Percentiles rank a stretch among this genome's conserved stretches.
Evolutionary conservation across 2,329 filamentous ascomycete genomes (phyloP).

Genomic region (Microascus cirrosus): DNA sequence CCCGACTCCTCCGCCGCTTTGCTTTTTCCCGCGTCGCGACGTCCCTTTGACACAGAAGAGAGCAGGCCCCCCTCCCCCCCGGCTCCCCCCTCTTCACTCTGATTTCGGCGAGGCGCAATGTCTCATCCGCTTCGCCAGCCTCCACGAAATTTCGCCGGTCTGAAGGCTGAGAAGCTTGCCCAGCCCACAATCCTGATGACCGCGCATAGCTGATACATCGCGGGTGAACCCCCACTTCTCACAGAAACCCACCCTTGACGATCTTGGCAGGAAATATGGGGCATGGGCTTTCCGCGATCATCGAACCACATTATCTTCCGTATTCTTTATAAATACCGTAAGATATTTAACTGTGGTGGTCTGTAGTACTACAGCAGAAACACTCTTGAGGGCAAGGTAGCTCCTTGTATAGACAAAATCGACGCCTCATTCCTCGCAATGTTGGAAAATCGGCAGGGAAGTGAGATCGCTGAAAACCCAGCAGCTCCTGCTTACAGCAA

Average conservation of each 20-base stretch:
- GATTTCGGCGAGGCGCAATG: background rate
- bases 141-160: background rate
- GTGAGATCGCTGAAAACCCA: background rate
- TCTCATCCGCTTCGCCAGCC: background rate
- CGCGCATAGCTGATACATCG: background rate
- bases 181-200: background rate
- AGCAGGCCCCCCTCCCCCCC: too few relatives aligned
- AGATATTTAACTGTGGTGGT: too few relatives aligned
- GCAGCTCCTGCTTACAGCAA: background rate
- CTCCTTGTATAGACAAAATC: background rate
- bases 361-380: too few relatives aligned
- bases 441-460: background rate
- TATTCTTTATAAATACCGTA: too few relatives aligned
- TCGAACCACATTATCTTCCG: too few relatives aligned
- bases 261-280: too few relatives aligned
- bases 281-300: too few relatives aligned
- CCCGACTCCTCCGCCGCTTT: background rate
- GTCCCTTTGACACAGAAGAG: background rate
- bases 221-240: background rate
- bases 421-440: background rate
- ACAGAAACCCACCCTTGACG: background rate
- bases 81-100: background rate
- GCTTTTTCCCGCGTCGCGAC: background rate
- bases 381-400: too few relatives aligned
- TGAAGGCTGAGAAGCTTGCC: background rate